Evolutionary conservation across 345 rosid genomes (phyloP), one percentile per base, ranked within the genome.

Genomic region (Kernera saxatilis): DNA sequence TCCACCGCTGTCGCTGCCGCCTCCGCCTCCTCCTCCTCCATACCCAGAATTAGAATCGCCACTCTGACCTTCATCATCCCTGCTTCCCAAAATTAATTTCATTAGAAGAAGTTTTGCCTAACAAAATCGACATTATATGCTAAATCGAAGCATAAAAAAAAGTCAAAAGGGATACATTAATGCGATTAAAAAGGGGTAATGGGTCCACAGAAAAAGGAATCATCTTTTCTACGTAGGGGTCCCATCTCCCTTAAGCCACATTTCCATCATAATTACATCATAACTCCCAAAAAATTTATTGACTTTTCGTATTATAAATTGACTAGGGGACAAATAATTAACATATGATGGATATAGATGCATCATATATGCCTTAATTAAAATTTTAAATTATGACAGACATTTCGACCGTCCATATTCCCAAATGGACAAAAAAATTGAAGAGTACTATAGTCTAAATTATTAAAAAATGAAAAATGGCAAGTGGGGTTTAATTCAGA

Each of bases 1-100:
- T 35, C 72, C 80, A 5, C 30, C 41, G 32, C 70, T 19, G 2
- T 21, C 15, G 14, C 60, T 52, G 0, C 60, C 53, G 10, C 26
- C 13, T 0, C 66, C 23, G 6, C 53, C 44, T 2, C 53, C 41
- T 1, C 54, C 35, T 0, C 64, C 71, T 15, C 52, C 75, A 27
- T 4, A 26, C 1, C 45, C 55, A 30, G 71, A 23, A 17, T 25
- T 48, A 5, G 76, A 71, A 50, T 18, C 30, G 7, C 76, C 80
- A 71, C 77, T 49, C 19, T 54, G 46, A 39, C 76, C 80, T 19
- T 32, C 57, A 49, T 71, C 72, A 58, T 77, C 80, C 65, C 80
- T 77, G 39, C 30, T n/a, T 45, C 21, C 21, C 45, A 67, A 29
- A 67, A 25, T 18, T 6, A 4, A 37, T 66, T 4, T 14, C 70